Conservation (phyloP, 1,139 yeast genomes). For the Scheffersomyces quercinus region DNA sequence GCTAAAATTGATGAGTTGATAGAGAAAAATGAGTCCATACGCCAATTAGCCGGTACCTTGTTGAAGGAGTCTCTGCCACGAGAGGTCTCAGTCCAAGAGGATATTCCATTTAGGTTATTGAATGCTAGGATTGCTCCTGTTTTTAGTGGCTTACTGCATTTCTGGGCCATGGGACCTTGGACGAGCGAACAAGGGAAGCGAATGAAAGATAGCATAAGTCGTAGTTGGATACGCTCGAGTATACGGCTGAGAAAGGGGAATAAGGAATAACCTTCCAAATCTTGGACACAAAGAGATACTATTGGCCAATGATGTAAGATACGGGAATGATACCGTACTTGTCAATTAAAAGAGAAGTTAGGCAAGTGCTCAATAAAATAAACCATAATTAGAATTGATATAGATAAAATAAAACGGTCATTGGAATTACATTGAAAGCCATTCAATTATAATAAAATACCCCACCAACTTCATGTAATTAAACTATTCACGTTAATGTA, state of each 20-base stretch:
- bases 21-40: conserved; percentile 10
- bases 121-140: conserved; percentile 45
- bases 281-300: no score
- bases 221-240: conserved; percentile 42
- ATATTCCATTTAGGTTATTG: conserved; percentile 29
- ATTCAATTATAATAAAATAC: no score
- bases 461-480: no score
- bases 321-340: no score
- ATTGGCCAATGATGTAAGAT: no score
- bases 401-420: no score
- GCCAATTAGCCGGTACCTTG: conserved; percentile 11
- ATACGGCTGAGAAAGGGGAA: background rate
- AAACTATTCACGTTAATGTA: no score
- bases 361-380: no score
- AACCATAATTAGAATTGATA: no score
- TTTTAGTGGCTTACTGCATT: conserved; percentile 48
- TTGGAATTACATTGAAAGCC: no score
- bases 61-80: conserved; percentile 22
- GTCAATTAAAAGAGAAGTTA: no score
- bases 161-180: conserved; percentile 72
- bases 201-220: conserved; percentile 54
- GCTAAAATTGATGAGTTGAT: conserved; percentile 8
- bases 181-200: conserved; percentile 44
- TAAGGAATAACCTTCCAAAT: no score
- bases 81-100: conserved; percentile 22